Conservation (phyloP, 257 asterid species). For the Jacaranda copaia region DNA sequence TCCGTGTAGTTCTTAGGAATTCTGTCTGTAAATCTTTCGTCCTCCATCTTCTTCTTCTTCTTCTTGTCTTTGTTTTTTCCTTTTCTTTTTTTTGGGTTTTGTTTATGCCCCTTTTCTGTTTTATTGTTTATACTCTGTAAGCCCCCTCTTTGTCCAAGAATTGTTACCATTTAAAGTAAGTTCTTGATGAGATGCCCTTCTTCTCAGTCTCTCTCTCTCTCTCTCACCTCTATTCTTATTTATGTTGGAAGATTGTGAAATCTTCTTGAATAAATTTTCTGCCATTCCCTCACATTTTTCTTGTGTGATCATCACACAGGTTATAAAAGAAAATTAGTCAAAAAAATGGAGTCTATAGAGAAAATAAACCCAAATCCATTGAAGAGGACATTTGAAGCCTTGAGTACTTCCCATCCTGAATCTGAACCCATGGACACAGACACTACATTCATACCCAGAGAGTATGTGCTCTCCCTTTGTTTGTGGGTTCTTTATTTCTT, state of each 20-base stretch:
- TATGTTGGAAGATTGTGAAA: constrained; percentile 25
- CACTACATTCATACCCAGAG: constrained; percentile 46
- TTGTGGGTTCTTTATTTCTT: constrained; percentile 28
- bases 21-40: not conserved
- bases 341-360: constrained; percentile 45
- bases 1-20: not conserved
- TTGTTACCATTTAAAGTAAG: not conserved
- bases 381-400: constrained; percentile 48
- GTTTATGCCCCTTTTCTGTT: not conserved
- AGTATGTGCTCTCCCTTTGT: constrained; percentile 46
- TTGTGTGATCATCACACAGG: constrained; percentile 35
- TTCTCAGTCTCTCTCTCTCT: constrained; percentile 4
- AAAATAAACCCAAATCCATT: constrained; percentile 46
- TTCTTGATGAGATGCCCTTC: not conserved
- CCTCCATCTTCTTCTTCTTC: not conserved
- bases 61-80: not conserved
- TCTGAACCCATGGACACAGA: constrained; percentile 48
- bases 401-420: constrained; percentile 38
- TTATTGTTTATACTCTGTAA: not conserved
- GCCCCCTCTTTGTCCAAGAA: not conserved
- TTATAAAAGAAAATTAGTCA: not conserved
- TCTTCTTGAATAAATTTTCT: constrained; percentile 27
- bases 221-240: constrained; percentile 20
- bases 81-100: not conserved
- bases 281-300: constrained; percentile 7